A percentile compares a stretch with the other conserved stretches of the same genome.
Conservation (phyloP, 495 filamentous ascomycete genomes). For the Cudoniella acicularis region DNA sequence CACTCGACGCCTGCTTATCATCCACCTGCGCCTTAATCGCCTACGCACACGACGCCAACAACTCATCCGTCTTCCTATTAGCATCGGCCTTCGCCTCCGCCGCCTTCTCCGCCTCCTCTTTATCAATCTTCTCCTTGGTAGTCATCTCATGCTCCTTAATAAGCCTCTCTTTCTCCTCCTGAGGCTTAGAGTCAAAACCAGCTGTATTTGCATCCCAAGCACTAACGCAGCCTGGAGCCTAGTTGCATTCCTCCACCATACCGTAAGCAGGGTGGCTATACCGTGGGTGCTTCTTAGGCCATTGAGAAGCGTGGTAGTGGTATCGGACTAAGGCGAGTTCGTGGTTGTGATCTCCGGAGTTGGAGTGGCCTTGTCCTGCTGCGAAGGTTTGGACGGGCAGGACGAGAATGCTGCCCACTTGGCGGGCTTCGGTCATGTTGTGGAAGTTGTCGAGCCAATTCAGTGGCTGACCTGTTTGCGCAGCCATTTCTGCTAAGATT, state of each 20-base stretch:
- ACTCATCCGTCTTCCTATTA: too few species aligned
- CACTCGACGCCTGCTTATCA: too few species aligned
- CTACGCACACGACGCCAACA: too few species aligned
- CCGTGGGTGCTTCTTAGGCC: conserved; percentile 50
- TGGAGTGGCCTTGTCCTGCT: conserved; percentile 61
- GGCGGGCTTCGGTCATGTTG: conserved; percentile 51
- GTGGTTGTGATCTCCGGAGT: conserved; percentile 59
- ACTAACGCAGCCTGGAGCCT: conserved; percentile 54
- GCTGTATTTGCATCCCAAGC: conserved; percentile 54
- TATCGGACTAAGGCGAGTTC: conserved; percentile 56
- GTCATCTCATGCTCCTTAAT: conserved; percentile 28
- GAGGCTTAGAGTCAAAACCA: conserved; percentile 40
- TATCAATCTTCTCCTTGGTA: conserved; percentile 24
- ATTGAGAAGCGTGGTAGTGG: conserved; percentile 62
- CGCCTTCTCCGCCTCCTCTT: conserved; percentile 1
- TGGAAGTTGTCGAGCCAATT: conserved; percentile 57
- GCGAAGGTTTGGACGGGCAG: conserved; percentile 62
- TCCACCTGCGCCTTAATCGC: too few species aligned
- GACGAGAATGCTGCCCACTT: conserved; percentile 54
- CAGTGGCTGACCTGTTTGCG: conserved; percentile 4
- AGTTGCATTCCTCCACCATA: conserved; percentile 62
- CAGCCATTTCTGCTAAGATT: conserved; percentile 56
- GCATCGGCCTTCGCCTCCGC: conserved; percentile 1
- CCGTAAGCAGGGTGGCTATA: conserved; percentile 58
- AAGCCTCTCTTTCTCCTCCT: conserved; percentile 44